Evolutionary conservation across 2,329 filamentous ascomycete species (phyloP).

Genomic region (Aspergillus tamarii): DNA sequence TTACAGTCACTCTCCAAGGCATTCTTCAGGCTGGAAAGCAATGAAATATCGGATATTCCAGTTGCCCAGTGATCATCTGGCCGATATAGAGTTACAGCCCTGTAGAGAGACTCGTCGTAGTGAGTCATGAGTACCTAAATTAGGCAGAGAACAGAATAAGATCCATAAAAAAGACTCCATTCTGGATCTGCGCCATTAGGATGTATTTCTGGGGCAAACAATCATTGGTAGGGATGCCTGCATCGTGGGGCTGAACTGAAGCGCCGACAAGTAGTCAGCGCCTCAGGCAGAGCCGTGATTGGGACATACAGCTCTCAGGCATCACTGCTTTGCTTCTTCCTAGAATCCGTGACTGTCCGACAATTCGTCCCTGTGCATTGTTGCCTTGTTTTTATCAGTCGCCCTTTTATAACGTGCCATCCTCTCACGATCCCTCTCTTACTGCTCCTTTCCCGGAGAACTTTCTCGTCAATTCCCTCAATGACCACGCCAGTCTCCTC

Average conservation of each 20-base stretch:
- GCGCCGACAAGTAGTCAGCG: neutral
- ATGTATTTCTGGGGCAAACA: neutral
- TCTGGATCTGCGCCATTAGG: neutral
- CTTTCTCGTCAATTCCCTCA: neutral
- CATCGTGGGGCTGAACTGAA: conserved; percentile 3
- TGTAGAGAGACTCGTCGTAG: neutral
- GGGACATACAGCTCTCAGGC: conserved; percentile 3
- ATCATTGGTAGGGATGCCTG: conserved; percentile 1
- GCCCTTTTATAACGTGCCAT: neutral
- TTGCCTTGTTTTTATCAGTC: neutral
- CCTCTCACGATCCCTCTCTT: neutral
- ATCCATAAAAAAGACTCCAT: neutral
- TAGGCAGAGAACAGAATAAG: neutral
- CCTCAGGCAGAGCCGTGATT: conserved; percentile 3
- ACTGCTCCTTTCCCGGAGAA: neutral
- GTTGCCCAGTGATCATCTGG: neutral
- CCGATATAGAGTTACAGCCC: neutral
- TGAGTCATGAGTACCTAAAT: neutral
- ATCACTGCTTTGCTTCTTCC: neutral
- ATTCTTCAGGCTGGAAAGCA: neutral
- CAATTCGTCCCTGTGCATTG: neutral
- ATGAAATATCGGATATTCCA: neutral
- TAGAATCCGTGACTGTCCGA: neutral
- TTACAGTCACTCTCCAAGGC: neutral
- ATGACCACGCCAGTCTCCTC: neutral